Base-by-base conservation (phyloP, 148 eudicot genomes). In the Amaranthus cruentus region DNA sequence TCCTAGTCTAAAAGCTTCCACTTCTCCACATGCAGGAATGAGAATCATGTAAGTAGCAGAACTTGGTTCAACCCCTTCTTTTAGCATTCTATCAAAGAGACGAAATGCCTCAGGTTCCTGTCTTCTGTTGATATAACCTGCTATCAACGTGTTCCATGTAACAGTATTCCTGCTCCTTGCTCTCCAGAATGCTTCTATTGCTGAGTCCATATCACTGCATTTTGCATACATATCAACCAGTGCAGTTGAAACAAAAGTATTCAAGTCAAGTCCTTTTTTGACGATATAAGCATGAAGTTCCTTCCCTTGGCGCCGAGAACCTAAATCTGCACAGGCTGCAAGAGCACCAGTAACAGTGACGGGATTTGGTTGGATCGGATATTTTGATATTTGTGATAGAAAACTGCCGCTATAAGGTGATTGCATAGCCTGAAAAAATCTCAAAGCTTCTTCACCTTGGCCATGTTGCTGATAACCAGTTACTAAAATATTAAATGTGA, bases 151-250 rank as follows among this genome's bases (percentile, higher is more conserved):
- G 77, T 85, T 87, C 91, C 91, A 87, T 11, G 81, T 76, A 66
- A 87, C 79, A 2, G 85, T 78, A 38, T 83, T 87, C 78, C 68
- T 78, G 57, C 75, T 78, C 68, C 79, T 59, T 14, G 73, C 72
- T 69, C 83, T 82, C 82, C 80, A 80, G 78, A 85, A 85, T 38
- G 84, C 78, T 74, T 85, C 72, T 42, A 66, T 64, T 46, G 91
- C 91, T 66, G 77, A 77, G 57, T 75, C 72, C 44, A 82, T 75
- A 43, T 84, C 84, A 56, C 67, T 15, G 64, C 87, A 84, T 79
- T 88, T 88, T 13, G 86, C 83, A 54, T 88, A 88, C 89, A 81
- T 79, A 68, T 84, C 86, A 76, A 88, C 82, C 81, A 86, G 72
- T 55, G 87, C 79, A 82, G 83, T 81, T 44, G 86, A 79, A 71